Evolutionary conservation across 257 asterid species (phyloP).

Genomic region (Leptodermis oblonga): DNA sequence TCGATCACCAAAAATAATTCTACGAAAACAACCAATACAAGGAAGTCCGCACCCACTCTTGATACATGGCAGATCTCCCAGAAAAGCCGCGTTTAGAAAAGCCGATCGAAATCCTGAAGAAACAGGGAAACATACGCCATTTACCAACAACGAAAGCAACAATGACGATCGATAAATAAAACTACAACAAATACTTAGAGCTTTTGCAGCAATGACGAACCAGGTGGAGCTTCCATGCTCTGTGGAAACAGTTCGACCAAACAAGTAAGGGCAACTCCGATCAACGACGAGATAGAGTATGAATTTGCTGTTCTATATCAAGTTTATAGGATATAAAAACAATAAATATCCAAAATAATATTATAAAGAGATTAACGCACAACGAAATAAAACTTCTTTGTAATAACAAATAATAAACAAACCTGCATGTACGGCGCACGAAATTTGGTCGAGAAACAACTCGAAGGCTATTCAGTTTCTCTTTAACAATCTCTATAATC

Average conservation of each 20-base stretch:
- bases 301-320: too few relatives aligned
- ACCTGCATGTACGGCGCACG: too few relatives aligned
- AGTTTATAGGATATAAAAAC: too few relatives aligned
- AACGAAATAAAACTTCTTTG: too few relatives aligned
- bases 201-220: not conserved
- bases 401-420: too few relatives aligned
- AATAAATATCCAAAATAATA: too few relatives aligned
- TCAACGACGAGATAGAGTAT: not conserved
- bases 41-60: slow-evolving; percentile 10
- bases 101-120: not conserved
- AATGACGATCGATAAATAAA: not conserved
- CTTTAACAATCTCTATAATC: too few relatives aligned
- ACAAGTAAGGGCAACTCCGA: not conserved
- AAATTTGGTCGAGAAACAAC: too few relatives aligned
- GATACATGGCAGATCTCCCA: slow-evolving; percentile 4
- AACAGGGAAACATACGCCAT: not conserved
- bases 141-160: not conserved
- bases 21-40: not conserved
- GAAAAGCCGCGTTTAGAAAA: slow-evolving; percentile 11
- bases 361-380: too few relatives aligned
- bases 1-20: too few relatives aligned
- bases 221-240: not conserved
- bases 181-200: too few relatives aligned
- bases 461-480: too few relatives aligned
- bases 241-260: not conserved